Base-by-base conservation (phyloP, 306 rosid species). In the Elaeagnus macrophylla region DNA sequence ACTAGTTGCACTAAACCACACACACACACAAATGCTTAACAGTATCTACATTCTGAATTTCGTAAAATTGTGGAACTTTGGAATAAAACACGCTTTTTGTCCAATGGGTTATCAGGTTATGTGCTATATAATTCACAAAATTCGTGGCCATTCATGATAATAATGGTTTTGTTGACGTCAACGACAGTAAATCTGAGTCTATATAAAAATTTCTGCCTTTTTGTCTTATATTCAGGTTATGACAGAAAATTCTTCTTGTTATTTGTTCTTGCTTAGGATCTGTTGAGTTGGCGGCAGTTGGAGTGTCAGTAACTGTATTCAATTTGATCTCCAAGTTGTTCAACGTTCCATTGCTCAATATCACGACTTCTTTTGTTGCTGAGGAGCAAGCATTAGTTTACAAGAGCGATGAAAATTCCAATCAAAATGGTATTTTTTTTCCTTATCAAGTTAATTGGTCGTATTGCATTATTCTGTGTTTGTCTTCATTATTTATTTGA, bases 291-390 rank as follows among this genome's bases (percentile, higher is more conserved):
- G 97, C 97, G 0, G 96, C 96, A 38, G 87, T 86, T 69, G 97
- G 97, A 57, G 89, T 86, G 65, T 84, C 97, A 5, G 79, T 76
- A 61, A 78, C 96, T 32, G 89, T 82, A 40, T 91, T 87, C 76
- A 91, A 87, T 75, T 65, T 91, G 39, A 94, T 80, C 37, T 82
- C 96, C 7, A 91, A 87, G 74, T 70, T 85, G 56, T 87, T 91
- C 65, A 91, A 91, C 17, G 79, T 81, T 61, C 86, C 83, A 2
- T 51, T 73, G 57, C 99, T 91, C 54, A 91, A 91, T 65, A 79
- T 91, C 57, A 91, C 99, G 19, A 91, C 96, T 32, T 91, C 99
- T 36, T 91, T 80, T 59, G 96, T 91, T 67, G 96, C 96, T 47
- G 99, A 91, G 78, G 96, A 81, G 66, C 94, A 84, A 67, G 89